phyloP scores from a whole-genome alignment of 257 asterid genomes.

The Euphrasia confusa region DNA sequence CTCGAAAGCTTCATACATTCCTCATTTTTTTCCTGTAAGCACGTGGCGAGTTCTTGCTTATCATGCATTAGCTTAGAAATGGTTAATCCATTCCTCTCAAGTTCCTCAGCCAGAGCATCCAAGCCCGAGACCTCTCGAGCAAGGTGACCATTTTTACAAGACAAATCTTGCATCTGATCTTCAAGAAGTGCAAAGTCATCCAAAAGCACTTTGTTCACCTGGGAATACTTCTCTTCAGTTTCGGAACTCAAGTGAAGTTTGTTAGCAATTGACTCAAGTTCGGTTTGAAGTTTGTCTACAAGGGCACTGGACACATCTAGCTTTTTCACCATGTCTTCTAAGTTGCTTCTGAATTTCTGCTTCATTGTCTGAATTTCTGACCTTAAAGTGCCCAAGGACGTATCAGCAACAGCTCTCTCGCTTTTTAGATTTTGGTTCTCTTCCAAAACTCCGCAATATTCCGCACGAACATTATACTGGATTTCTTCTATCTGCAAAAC shows the following conservation, averaged over 20 bases:
- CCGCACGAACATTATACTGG: conserved; percentile 40
- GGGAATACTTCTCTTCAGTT: conserved; percentile 47
- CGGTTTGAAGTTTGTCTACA: conserved; percentile 64
- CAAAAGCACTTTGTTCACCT: conserved; percentile 52
- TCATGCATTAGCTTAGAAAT: conserved; percentile 46
- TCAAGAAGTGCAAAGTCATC: conserved; percentile 58
- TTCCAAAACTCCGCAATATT: conserved; percentile 47
- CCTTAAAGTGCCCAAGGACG: conserved; percentile 44
- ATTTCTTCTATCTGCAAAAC: conserved; percentile 58
- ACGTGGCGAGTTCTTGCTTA: conserved; percentile 44
- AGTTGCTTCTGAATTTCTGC: conserved; percentile 50
- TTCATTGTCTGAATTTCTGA: conserved; percentile 61
- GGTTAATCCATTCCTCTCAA: conserved; percentile 38
- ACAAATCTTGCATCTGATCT: conserved; percentile 57
- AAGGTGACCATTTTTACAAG: conserved; percentile 42
- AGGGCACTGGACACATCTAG: conserved; percentile 56
- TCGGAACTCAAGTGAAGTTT: conserved; percentile 52
- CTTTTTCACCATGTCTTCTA: conserved; percentile 44
- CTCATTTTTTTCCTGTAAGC: conserved; percentile 43
- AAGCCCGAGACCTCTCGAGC: conserved; percentile 47
- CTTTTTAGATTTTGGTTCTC: conserved; percentile 56
- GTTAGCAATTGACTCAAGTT: conserved; percentile 60
- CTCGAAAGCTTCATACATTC: conserved; percentile 53
- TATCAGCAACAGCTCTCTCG: conserved; percentile 49
- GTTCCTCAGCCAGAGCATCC: conserved; percentile 55